Base-by-base conservation (phyloP, 331 rosid genomes). In the Quercus phellos region DNA sequence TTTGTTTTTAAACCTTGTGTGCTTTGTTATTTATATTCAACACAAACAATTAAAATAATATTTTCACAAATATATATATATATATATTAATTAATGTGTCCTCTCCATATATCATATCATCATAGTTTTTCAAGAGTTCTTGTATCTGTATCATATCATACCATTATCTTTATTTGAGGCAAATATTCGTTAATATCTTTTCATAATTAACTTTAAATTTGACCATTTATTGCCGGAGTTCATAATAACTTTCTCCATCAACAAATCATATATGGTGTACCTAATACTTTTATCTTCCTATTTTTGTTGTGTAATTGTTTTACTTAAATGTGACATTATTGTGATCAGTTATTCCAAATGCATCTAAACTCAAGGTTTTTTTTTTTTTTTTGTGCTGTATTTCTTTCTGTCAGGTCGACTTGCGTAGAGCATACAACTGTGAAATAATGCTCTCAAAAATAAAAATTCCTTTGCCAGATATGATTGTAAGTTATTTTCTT, bases 371-470 rank as follows among this genome's bases (percentile, higher is more conserved):
- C 51, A 56, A 69, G 21, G 55, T 76, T 21, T 0, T 68, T 60
- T 24, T 24, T 59, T 32, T 5, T 35, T 6, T 6, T 63, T 27
- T 56, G 14, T 80, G 19, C 66, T 58, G 12, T 61, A 34, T 76
- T 68, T 78, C 42, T 50, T 68, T 76, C 66, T 83, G 51, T 73
- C 90, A 94, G 99, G 83, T 94, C 78, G 99, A 94, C 87, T 80
- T 94, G 90, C 97, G 99, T 22, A 89, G 99, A 85, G 99, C 99
- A 67, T 92, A 94, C 78, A 94, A 94, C 83, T 94, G 97, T 81
- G 99, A 94, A 82, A 94, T 94, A 82, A 94, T 94, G 99, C 97
- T 94, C 72, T 90, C 99, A 55, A 94, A 94, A 86, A 84, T 94
- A 81, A 94, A 94, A 87, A 88, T 94, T 78, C 97, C 99, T 34